These are phyloP conservation scores for Sugiyamaella valdiviana DNA, from an alignment of 805 yeast genomes.

Conservation along the genomic window DNA sequence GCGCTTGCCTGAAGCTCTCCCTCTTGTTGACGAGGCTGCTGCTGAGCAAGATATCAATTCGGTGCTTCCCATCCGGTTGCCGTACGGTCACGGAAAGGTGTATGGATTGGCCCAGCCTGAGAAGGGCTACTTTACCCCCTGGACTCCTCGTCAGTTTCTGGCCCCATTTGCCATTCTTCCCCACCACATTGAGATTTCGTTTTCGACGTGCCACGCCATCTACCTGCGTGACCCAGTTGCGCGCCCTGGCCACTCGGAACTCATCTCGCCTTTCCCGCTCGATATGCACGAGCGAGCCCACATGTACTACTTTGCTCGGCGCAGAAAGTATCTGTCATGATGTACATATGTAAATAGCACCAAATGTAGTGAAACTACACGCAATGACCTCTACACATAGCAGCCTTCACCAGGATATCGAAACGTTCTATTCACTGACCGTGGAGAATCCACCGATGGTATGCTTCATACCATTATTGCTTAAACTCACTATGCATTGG, in stretches of 20 bases:
- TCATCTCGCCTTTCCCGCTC: constrained; percentile 79
- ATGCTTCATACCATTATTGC: no score
- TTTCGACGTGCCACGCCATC: constrained; percentile 91
- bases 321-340: constrained; percentile 26
- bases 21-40: constrained; percentile 40
- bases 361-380: background rate
- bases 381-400: no score
- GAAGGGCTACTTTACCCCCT: constrained; percentile 90
- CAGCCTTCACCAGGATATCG: no score
- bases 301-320: constrained; percentile 61
- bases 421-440: no score
- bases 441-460: no score
- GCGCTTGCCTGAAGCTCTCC: constrained; percentile 38
- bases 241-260: constrained; percentile 94
- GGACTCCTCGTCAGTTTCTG: constrained; percentile 90
- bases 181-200: constrained; percentile 83
- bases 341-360: background rate
- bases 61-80: constrained; percentile 47
- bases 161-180: constrained; percentile 92
- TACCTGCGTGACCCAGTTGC: constrained; percentile 96
- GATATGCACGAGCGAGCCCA: constrained; percentile 88
- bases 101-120: constrained; percentile 74
- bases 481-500: background rate
- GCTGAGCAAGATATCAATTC: constrained; percentile 49
- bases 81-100: constrained; percentile 71